These are phyloP conservation scores for Chlamydomonas asymmetrica DNA, from an alignment of 139 green algal genomes.

Conservation along the genomic window DNA sequence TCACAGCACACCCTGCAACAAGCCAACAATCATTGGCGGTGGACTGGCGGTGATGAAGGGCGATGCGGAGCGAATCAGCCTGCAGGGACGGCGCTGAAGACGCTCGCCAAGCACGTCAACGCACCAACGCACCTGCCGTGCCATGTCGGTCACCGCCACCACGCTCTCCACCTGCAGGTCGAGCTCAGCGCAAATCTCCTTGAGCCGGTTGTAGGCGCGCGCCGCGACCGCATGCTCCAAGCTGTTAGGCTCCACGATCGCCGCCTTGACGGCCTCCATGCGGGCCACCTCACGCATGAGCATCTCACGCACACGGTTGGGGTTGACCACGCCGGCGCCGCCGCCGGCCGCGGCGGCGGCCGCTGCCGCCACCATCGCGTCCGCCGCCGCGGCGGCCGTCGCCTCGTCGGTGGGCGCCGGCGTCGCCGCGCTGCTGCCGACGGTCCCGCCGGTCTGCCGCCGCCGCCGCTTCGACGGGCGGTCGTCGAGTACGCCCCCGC, in stretches of 20 bases:
- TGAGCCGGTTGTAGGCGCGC: constrained; percentile 61
- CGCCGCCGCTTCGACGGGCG: constrained; percentile 23
- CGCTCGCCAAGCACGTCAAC: too few species aligned
- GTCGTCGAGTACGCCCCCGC: not conserved
- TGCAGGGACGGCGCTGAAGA: not conserved
- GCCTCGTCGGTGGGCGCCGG: too few species aligned
- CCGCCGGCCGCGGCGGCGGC: not conserved
- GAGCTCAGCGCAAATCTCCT: constrained; percentile 49
- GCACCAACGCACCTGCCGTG: constrained; percentile 45
- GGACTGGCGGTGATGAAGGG: too few species aligned
- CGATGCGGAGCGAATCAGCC: constrained; percentile 1
- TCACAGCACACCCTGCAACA: too few species aligned
- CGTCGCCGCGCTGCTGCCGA: too few species aligned
- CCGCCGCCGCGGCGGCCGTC: not conserved
- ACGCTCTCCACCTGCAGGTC: constrained; percentile 29
- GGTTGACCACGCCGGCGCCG: constrained; percentile 9
- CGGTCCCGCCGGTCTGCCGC: not conserved
- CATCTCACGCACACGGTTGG: constrained; percentile 37
- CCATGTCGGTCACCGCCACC: constrained; percentile 56
- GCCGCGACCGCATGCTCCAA: constrained; percentile 62
- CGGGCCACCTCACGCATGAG: constrained; percentile 45
- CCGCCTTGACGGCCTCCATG: constrained; percentile 64
- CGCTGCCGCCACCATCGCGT: not conserved
- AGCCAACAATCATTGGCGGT: too few species aligned
- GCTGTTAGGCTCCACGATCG: constrained; percentile 54